A percentile compares a stretch with the other conserved stretches of the same genome.
phyloP scores from a whole-genome alignment of 257 asterid species.

The Solanum ossicruentum region DNA sequence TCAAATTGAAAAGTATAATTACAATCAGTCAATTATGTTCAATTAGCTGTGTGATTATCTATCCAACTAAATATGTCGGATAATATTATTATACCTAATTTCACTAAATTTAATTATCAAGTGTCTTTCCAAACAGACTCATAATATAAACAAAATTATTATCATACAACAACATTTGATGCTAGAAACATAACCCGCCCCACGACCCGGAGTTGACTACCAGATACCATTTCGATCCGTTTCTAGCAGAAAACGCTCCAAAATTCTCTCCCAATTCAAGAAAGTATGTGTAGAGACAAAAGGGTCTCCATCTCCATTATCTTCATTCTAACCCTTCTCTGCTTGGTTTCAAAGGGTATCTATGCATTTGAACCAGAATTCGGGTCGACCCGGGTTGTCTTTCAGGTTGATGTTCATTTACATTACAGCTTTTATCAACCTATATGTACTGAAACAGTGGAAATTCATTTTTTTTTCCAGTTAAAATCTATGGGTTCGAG shows the following conservation, averaged over 20 bases:
- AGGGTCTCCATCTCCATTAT: constrained; percentile 15
- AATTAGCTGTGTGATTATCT: no score
- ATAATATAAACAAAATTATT: no score
- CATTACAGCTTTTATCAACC: neutral
- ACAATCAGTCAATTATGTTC: no score
- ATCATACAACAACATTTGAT: neutral
- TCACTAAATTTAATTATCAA: no score
- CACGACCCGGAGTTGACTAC: neutral
- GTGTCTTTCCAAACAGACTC: no score
- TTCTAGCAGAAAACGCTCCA: neutral
- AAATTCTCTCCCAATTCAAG: constrained; percentile 22
- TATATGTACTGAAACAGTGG: neutral
- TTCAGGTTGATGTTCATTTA: constrained; percentile 27
- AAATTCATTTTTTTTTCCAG: neutral
- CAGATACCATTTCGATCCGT: neutral
- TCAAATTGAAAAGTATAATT: no score
- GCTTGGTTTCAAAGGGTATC: constrained; percentile 13
- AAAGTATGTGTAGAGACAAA: constrained; percentile 15
- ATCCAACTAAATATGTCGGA: no score
- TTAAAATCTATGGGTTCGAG: neutral
- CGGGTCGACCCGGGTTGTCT: constrained; percentile 56
- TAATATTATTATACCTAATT: no score
- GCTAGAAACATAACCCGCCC: neutral
- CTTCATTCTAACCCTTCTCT: constrained; percentile 9
- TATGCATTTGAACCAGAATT: constrained; percentile 37